Percentiles rank a stretch among this genome's conserved stretches.
These are phyloP conservation scores for Penicillium ochrochloron DNA, from an alignment of 495 filamentous ascomycete genomes.

Conservation along the genomic window DNA sequence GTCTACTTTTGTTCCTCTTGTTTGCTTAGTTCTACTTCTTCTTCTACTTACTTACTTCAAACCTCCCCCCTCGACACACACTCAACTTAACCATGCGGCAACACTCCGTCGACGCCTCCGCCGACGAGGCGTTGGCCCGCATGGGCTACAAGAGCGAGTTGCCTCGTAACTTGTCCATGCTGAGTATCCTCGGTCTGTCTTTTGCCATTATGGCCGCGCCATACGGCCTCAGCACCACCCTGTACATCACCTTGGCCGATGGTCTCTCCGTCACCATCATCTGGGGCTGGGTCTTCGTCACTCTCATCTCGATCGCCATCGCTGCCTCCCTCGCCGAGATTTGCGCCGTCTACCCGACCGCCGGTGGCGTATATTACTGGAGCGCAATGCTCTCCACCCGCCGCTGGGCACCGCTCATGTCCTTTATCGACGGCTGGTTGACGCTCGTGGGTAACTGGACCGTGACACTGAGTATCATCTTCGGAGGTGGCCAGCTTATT, in stretches of 20 bases:
- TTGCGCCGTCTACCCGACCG: constrained; percentile 72
- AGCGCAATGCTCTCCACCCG: constrained; percentile 63
- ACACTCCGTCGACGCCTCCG: constrained; percentile 39
- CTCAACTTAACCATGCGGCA: constrained; percentile 27
- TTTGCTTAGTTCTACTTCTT: background rate
- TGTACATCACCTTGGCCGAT: constrained; percentile 69
- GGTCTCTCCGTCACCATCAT: constrained; percentile 69
- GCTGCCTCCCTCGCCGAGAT: constrained; percentile 79
- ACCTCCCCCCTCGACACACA: background rate
- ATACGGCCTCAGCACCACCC: constrained; percentile 70
- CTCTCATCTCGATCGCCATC: constrained; percentile 70
- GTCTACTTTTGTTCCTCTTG: background rate
- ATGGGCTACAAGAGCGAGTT: constrained; percentile 70
- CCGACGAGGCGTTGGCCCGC: constrained; percentile 60
- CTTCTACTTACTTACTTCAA: constrained; percentile 7
- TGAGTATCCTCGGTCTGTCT: constrained; percentile 65
- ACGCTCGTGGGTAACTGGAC: constrained; percentile 74
- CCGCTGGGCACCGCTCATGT: constrained; percentile 65
- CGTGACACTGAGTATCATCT: constrained; percentile 53
- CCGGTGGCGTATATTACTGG: constrained; percentile 76
- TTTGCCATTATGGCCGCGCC: constrained; percentile 66
- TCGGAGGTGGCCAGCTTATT: constrained; percentile 62
- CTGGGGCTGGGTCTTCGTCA: constrained; percentile 73
- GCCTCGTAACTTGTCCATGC: constrained; percentile 64
- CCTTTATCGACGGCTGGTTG: constrained; percentile 76